These are phyloP conservation scores for Fragaria ananassa DNA, from an alignment of 306 rosid genomes.

Conservation along the genomic window DNA sequence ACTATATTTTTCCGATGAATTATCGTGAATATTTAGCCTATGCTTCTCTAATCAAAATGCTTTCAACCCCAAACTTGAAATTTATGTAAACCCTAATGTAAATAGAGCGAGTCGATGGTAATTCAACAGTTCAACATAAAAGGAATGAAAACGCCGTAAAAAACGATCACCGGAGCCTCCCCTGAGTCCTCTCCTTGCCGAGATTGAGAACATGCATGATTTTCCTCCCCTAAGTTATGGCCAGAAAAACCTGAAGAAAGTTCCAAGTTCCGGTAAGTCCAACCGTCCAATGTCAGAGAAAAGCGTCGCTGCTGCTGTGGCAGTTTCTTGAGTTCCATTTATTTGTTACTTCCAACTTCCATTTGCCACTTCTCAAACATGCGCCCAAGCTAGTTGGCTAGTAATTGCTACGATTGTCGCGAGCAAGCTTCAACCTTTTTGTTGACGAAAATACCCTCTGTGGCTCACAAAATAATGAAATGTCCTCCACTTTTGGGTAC, in stretches of 20 bases:
- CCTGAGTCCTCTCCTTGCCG: neutral
- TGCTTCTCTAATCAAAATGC: neutral
- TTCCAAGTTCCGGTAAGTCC: slow-evolving; percentile 2
- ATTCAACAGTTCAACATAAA: neutral
- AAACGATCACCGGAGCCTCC: neutral
- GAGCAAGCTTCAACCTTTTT: neutral
- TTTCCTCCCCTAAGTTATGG: neutral
- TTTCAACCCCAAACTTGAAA: neutral
- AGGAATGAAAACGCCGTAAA: neutral
- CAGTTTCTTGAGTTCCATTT: neutral
- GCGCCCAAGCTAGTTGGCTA: neutral
- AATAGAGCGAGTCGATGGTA: too few species aligned
- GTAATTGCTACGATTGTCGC: neutral
- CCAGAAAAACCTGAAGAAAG: neutral
- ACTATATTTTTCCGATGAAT: too few species aligned
- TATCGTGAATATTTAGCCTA: neutral
- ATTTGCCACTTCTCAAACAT: slow-evolving; percentile 26
- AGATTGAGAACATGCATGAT: neutral
- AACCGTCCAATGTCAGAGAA: neutral
- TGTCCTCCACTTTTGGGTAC: neutral
- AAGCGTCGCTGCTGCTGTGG: slow-evolving; percentile 4
- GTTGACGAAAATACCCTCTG: neutral
- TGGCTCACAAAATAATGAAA: neutral
- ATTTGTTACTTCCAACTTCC: neutral
- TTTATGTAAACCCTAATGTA: neutral